Evolutionary conservation across 2,329 filamentous ascomycete genomes (phyloP), one percentile per base, ranked within the genome.

Genomic region (Aspergillus sp.): DNA sequence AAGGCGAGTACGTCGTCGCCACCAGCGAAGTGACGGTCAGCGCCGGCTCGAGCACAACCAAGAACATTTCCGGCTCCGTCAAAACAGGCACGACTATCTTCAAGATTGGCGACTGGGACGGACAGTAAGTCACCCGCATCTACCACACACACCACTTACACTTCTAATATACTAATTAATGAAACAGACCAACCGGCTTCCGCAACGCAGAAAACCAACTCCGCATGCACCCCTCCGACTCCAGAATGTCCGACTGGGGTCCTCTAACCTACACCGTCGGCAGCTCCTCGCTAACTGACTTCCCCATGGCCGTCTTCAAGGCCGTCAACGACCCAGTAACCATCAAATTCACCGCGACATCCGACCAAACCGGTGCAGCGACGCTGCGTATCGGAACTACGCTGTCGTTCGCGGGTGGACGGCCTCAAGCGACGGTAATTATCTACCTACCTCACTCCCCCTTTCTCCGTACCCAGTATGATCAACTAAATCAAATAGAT

Each of bases 241-340:
- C 75, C 41, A 84, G 87, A 67, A 90, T 90, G 87, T 74, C 78
- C 25, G 78, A 77, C 58, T 90, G 87, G 87, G 81, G 79, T 0
- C 81, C 85, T 0, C 67, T 81, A 12, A 89, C 86, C 0, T 89
- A 87, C 74, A 88, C 84, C 2, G 83, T 88, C 10, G 87, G 86
- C 43, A 81, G 80, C 21, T 85, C 82, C 23, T 70, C 76, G 5
- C 69, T 81, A 1, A 74, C 75, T 4, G 80, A 82, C 60, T 87
- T 89, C 69, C 87, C 87, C 47, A 89, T 90, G 87, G 87, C 87
- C 0, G 72, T 89, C 25, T 87, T 88, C 76, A 85, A 88, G 71
- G 72, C 72, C 23, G 82, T 84, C 58, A 89, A 89, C 74, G 80
- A 80, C 61, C 84, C 84, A 0, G 77, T 85, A 13, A 88, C 84